phyloP scores from a whole-genome alignment of 768 basidiomycete genomes.

The Leccinum aurantiacum region DNA sequence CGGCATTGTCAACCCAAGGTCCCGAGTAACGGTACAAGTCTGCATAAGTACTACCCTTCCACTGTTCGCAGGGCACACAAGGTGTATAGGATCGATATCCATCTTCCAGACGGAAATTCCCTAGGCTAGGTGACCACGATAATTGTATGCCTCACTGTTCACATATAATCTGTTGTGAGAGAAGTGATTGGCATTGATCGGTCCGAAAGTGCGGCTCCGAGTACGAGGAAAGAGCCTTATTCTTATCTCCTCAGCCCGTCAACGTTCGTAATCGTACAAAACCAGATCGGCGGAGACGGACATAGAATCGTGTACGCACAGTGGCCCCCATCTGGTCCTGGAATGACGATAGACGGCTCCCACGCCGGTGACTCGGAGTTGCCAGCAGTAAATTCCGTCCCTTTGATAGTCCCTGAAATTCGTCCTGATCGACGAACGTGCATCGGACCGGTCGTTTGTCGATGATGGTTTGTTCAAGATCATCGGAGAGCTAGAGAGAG shows the following conservation, averaged over 20 bases:
- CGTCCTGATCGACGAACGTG: neutral
- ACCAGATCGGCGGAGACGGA: neutral
- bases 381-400: neutral
- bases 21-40: neutral
- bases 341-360: neutral
- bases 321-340: constrained; percentile 3
- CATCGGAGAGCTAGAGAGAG: constrained; percentile 4
- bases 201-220: constrained; percentile 12
- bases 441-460: constrained; percentile 4
- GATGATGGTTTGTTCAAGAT: constrained; percentile 7
- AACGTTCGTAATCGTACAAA: neutral
- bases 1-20: neutral
- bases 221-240: neutral
- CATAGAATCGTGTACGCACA: neutral
- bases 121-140: neutral
- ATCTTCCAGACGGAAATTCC: neutral
- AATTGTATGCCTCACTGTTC: constrained; percentile 4
- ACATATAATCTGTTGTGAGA: constrained; percentile 7
- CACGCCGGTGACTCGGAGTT: constrained; percentile 2
- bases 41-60: neutral
- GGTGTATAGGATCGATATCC: neutral
- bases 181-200: constrained; percentile 11
- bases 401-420: neutral
- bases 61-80: constrained; percentile 5
- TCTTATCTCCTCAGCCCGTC: constrained; percentile 14